These are phyloP conservation scores for Candida mattraensis DNA, from an alignment of 805 yeast genomes.

Conservation along the genomic window DNA sequence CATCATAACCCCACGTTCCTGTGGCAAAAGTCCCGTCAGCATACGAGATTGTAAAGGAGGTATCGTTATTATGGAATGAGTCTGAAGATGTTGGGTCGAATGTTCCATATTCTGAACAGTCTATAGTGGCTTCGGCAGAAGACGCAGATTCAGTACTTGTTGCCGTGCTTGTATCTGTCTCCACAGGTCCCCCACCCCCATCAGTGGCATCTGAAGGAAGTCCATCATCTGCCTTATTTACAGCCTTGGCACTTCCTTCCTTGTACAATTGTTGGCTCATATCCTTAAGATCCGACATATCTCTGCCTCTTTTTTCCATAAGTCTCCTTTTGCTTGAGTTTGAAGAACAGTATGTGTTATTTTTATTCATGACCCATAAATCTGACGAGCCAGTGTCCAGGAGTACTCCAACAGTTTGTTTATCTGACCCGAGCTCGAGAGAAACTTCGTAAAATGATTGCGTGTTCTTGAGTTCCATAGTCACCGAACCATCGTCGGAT, in stretches of 20 bases:
- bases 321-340: constrained; percentile 2
- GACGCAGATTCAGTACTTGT: constrained; percentile 1
- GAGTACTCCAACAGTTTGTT: constrained; percentile 53
- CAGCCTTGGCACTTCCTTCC: neutral
- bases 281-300: constrained; percentile 5
- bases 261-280: constrained; percentile 4
- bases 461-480: constrained; percentile 38
- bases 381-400: constrained; percentile 82
- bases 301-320: constrained; percentile 6
- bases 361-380: constrained; percentile 57
- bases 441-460: constrained; percentile 45
- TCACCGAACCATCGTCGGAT: constrained; percentile 27
- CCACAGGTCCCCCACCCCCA: neutral
- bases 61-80: constrained; percentile 39
- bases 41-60: constrained; percentile 45
- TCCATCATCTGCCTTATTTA: constrained; percentile 1
- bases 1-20: constrained; percentile 65
- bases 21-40: constrained; percentile 49
- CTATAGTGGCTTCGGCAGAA: constrained; percentile 25
- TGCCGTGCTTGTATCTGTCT: constrained; percentile 3
- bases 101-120: constrained; percentile 49
- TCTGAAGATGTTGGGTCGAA: constrained; percentile 42
- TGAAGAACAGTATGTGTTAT: constrained; percentile 46
- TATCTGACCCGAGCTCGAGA: constrained; percentile 55
- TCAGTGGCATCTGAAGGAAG: constrained; percentile 2